A percentile compares a stretch with the other conserved stretches of the same genome.
These are phyloP conservation scores for Spergularia azorica DNA, from an alignment of 179 eudicot species.

Conservation along the genomic window DNA sequence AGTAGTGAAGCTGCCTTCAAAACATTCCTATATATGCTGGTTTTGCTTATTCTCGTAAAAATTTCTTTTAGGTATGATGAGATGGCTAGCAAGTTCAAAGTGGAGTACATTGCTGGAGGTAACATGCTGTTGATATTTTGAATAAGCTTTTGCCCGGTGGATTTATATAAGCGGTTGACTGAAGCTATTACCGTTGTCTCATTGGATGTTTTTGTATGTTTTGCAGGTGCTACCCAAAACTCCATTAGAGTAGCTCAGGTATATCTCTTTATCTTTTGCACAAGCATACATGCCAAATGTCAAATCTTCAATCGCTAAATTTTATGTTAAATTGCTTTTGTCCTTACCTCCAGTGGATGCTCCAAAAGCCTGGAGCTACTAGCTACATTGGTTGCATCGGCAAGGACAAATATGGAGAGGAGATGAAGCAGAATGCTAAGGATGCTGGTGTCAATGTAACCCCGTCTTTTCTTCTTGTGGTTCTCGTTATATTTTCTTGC, in stretches of 20 bases:
- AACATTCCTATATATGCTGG: background rate
- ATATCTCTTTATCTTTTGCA: conserved; percentile 1
- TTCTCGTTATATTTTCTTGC: background rate
- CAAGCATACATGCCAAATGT: background rate
- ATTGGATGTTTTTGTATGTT: background rate
- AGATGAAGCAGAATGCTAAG: conserved; percentile 72
- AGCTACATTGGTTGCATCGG: conserved; percentile 91
- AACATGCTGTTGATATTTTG: conserved; percentile 8
- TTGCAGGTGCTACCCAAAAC: conserved; percentile 93
- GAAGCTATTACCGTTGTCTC: background rate
- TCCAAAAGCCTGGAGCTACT: conserved; percentile 86
- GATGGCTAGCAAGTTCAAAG: conserved; percentile 69
- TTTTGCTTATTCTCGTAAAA: background rate
- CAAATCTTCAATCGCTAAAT: conserved; percentile 41
- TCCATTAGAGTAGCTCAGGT: conserved; percentile 95
- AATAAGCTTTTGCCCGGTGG: background rate
- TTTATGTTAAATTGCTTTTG: conserved; percentile 14
- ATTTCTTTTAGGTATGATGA: conserved; percentile 69
- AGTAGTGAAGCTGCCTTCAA: background rate
- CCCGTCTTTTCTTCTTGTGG: background rate
- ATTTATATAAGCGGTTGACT: background rate
- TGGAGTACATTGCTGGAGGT: conserved; percentile 99
- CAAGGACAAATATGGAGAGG: conserved; percentile 92
- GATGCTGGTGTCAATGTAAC: conserved; percentile 80
- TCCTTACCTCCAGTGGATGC: conserved; percentile 72